Evolutionary conservation across 2,329 filamentous ascomycete genomes (phyloP).

Genomic region (Orbilia ellipsospora): DNA sequence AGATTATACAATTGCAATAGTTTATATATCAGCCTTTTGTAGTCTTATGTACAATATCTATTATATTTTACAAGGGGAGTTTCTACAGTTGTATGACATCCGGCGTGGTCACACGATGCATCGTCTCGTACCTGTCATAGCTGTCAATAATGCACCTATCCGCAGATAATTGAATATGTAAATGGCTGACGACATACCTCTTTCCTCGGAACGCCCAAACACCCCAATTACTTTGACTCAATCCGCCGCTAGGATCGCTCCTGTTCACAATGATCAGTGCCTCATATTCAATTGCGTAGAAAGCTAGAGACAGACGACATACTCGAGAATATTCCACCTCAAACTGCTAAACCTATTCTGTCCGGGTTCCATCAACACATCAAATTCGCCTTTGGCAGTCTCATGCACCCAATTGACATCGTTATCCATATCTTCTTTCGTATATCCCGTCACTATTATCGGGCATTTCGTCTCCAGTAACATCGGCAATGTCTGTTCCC

Average conservation of each 20-base stretch:
- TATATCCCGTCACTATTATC: constrained; percentile 94
- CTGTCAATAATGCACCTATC: constrained; percentile 17
- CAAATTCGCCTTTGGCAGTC: constrained; percentile 88
- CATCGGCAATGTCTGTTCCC: constrained; percentile 88
- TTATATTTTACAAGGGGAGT: background rate
- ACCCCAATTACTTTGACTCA: constrained; percentile 97
- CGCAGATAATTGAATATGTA: background rate
- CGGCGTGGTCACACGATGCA: constrained; percentile 54
- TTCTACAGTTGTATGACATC: constrained; percentile 50
- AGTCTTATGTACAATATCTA: constrained; percentile 10
- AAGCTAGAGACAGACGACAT: constrained; percentile 67
- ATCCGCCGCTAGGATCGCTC: constrained; percentile 66
- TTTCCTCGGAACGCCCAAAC: constrained; percentile 98
- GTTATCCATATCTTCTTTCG: constrained; percentile 90
- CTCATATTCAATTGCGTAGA: constrained; percentile 6
- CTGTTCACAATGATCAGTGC: constrained; percentile 7
- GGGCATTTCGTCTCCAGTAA: constrained; percentile 95
- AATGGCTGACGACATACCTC: constrained; percentile 71
- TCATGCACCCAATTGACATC: constrained; percentile 91
- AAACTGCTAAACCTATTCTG: constrained; percentile 95
- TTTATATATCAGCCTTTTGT: constrained; percentile 10
- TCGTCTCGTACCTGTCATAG: constrained; percentile 48
- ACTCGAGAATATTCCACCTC: constrained; percentile 95
- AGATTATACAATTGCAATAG: background rate
- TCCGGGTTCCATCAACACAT: constrained; percentile 88